These are phyloP conservation scores for Microcyclospora pomicola DNA, from an alignment of 2,329 filamentous ascomycete species.

Conservation along the genomic window DNA sequence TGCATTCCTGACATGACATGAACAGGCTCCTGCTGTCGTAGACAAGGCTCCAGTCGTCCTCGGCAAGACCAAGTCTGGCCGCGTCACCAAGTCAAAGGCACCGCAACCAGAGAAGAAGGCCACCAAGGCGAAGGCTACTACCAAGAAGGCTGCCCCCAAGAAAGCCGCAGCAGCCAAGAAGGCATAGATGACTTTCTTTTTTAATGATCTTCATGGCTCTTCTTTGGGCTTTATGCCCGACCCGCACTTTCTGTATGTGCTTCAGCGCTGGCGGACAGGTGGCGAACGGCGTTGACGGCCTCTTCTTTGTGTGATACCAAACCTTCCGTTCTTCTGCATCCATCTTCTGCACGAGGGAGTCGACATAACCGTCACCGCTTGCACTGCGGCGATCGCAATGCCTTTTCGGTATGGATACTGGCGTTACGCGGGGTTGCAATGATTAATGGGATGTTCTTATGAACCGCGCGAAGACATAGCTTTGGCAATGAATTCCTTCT, in stretches of 20 bases:
- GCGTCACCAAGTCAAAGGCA: slow-evolving; percentile 58
- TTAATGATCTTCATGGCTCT: slow-evolving; percentile 6
- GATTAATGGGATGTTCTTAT: too few relatives aligned
- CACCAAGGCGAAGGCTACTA: slow-evolving; percentile 21
- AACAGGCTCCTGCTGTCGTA: slow-evolving; percentile 47
- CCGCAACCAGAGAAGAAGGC: slow-evolving; percentile 23
- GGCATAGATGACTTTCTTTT: slow-evolving; percentile 21
- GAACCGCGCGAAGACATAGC: too few relatives aligned
- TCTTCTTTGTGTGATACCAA: slow-evolving; percentile 8
- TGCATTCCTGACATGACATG: too few relatives aligned
- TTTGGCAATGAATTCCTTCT: too few relatives aligned
- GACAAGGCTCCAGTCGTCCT: slow-evolving; percentile 54
- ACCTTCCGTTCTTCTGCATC: not conserved
- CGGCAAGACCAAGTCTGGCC: slow-evolving; percentile 74
- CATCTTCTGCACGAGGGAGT: too few relatives aligned
- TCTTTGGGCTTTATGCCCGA: not conserved
- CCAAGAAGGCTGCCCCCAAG: slow-evolving; percentile 29
- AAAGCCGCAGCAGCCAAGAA: slow-evolving; percentile 32
- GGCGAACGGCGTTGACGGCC: slow-evolving; percentile 8
- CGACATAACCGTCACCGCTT: too few relatives aligned
- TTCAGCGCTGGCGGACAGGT: not conserved
- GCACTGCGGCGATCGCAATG: too few relatives aligned
- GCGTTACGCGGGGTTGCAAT: too few relatives aligned
- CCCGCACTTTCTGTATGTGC: not conserved
- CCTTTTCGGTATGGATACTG: too few relatives aligned